A percentile compares a stretch with the other conserved stretches of the same genome.
These are phyloP conservation scores for Holtermannia corniformis DNA, from an alignment of 768 basidiomycete genomes.

Conservation along the genomic window DNA sequence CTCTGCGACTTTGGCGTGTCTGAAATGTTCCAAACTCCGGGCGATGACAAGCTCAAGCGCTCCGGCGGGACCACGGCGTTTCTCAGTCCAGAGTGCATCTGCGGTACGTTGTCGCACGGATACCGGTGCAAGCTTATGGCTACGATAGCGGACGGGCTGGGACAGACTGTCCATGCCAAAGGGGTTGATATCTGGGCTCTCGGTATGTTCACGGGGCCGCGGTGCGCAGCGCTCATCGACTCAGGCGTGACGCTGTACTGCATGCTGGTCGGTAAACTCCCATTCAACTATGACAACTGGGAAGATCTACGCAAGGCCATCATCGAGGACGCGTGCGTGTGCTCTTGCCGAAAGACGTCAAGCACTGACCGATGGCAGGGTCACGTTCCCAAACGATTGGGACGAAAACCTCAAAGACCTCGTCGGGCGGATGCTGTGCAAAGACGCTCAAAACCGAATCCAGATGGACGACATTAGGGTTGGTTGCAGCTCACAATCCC, in stretches of 20 bases:
- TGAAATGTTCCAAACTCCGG: constrained; percentile 37
- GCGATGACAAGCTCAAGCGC: constrained; percentile 39
- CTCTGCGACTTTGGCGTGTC: constrained; percentile 43
- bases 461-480: constrained; percentile 31
- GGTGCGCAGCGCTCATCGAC: not conserved
- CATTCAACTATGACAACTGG: constrained; percentile 36
- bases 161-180: constrained; percentile 26
- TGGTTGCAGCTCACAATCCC: constrained; percentile 7
- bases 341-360: not conserved
- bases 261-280: constrained; percentile 38
- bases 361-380: constrained; percentile 12
- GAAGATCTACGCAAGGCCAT: constrained; percentile 40
- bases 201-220: constrained; percentile 15
- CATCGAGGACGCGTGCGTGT: constrained; percentile 28
- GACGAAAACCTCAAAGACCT: constrained; percentile 25
- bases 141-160: not conserved
- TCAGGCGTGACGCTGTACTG: constrained; percentile 42
- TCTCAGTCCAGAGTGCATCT: constrained; percentile 38
- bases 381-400: constrained; percentile 34
- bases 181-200: constrained; percentile 40
- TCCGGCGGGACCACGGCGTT: constrained; percentile 42
- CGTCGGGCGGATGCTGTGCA: constrained; percentile 27
- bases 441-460: constrained; percentile 31
- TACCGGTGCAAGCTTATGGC: not conserved
- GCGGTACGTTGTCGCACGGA: constrained; percentile 12